phyloP scores from a whole-genome alignment of 371 early-diverging fungal genomes.

The Mycotypha africana region DNA sequence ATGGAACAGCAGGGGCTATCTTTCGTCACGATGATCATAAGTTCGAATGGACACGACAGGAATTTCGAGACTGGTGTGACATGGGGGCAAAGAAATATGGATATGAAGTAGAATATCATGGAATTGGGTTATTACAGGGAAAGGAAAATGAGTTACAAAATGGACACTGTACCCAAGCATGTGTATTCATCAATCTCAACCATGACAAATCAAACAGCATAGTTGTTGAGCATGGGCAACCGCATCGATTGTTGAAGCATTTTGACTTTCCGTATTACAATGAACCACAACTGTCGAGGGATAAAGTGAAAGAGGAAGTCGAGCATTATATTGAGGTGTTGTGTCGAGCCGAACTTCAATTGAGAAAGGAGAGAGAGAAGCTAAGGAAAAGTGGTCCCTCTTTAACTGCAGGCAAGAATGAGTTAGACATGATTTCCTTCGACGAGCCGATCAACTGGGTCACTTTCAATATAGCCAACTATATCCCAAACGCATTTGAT shows the following conservation, averaged over 20 bases:
- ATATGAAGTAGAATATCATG: slow-evolving; percentile 61
- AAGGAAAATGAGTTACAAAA: slow-evolving; percentile 23
- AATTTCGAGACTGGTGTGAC: slow-evolving; percentile 75
- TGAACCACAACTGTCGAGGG: slow-evolving; percentile 12
- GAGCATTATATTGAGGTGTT: slow-evolving; percentile 14
- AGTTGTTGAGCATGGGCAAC: not conserved
- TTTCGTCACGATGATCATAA: slow-evolving; percentile 86
- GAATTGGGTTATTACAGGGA: slow-evolving; percentile 59
- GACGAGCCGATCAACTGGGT: no score
- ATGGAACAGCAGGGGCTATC: slow-evolving; percentile 58
- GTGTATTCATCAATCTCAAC: slow-evolving; percentile 44
- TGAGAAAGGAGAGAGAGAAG: not conserved
- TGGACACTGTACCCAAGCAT: slow-evolving; percentile 81
- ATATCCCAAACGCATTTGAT: not conserved
- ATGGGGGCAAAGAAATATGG: slow-evolving; percentile 52
- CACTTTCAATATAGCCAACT: no score
- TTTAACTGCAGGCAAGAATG: slow-evolving; percentile 5
- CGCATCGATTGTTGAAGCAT: slow-evolving; percentile 22
- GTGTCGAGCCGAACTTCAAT: slow-evolving; percentile 15
- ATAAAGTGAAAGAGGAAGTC: slow-evolving; percentile 13
- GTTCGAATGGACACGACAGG: slow-evolving; percentile 88
- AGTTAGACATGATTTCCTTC: no score
- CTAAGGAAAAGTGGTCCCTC: slow-evolving; percentile 1
- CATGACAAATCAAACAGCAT: not conserved
- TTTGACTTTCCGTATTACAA: slow-evolving; percentile 35